Base-by-base conservation (phyloP, 345 rosid genomes). In the Streptanthus diversifolius region DNA sequence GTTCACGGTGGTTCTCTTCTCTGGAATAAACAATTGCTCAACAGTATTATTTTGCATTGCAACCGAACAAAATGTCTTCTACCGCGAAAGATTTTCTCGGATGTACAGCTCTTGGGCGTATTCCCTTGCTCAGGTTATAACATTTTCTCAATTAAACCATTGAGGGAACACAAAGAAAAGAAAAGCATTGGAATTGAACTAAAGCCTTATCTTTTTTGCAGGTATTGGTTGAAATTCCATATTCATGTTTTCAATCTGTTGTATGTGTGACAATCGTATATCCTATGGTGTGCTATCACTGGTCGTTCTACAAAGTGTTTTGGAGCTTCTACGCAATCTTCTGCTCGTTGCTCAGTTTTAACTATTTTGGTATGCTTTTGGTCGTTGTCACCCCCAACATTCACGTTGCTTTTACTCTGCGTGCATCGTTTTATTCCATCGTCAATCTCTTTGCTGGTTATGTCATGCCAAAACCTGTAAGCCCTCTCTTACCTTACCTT, bases 171-270 rank as follows among this genome's bases (percentile, higher is more conserved):
- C 68, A 22, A 59, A 12, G 21, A 12, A 27, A 25, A 10, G 10
- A 8, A 8, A 41, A 5, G 14, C 3, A 0, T 24, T 25, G 15
- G 35, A 5, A 13, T 24, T 45, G 40, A 33, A 22, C 6, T 33
- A 6, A 13, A 44, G 61, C 29, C 29, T 55, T 44, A 14, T 24
- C 7, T 25, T 27, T 2, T 69, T 71, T 70, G 59, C 76, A 87
- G 91, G 85, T 81, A 59, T 17, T 76, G 10, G 66, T 81, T 54
- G 92, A 87, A 39, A 32, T 85, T 15, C 91, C 91, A 6, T 80
- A 84, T 58, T 51, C 80, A 13, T 51, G 76, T 1, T 1, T 80
- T 19, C 82, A 82, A 53, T 75, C 84, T 12, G 3, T 78, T 14
- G 0, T 80, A 15, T 80, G 64, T 47, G 66, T 62, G 17, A 37